phyloP scores from a whole-genome alignment of 139 green algal genomes.

The Chlorokybus atmophyticus region DNA sequence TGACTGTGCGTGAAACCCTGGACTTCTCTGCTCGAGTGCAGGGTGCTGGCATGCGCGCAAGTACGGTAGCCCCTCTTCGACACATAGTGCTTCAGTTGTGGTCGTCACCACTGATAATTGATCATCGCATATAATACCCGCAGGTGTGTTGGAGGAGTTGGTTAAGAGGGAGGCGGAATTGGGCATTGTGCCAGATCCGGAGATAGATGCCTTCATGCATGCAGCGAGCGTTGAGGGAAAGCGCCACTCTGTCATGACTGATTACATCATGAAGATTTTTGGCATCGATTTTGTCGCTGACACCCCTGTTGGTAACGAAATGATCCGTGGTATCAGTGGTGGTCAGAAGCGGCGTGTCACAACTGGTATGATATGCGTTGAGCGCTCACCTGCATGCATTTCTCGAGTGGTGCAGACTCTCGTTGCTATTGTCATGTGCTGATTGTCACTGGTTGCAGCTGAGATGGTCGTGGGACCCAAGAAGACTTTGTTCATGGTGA shows the following conservation, averaged over 20 bases:
- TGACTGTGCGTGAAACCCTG: constrained; percentile 27
- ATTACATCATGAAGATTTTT: constrained; percentile 19
- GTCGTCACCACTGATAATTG: too few species aligned
- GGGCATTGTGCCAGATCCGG: constrained; percentile 10
- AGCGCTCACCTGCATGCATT: too few species aligned
- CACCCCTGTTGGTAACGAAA: constrained; percentile 55
- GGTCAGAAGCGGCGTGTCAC: constrained; percentile 61
- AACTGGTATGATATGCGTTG: constrained; percentile 40
- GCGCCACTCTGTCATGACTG: constrained; percentile 8
- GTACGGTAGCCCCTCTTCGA: too few species aligned
- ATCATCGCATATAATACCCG: too few species aligned
- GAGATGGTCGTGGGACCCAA: too few species aligned
- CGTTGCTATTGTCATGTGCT: too few species aligned
- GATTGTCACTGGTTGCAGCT: too few species aligned
- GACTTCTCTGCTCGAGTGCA: too few species aligned
- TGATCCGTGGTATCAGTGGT: constrained; percentile 57
- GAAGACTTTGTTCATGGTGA: too few species aligned
- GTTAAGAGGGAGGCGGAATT: constrained; percentile 11
- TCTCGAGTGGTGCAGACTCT: too few species aligned
- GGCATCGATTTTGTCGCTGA: constrained; percentile 26
- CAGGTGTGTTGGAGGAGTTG: constrained; percentile 14
- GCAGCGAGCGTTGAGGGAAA: constrained; percentile 8
- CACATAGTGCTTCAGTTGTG: too few species aligned
- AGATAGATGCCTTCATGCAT: constrained; percentile 18
- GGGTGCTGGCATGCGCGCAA: too few species aligned